These are phyloP conservation scores for Allium cepa DNA, from an alignment of 106 monocot genomes.

Conservation along the genomic window DNA sequence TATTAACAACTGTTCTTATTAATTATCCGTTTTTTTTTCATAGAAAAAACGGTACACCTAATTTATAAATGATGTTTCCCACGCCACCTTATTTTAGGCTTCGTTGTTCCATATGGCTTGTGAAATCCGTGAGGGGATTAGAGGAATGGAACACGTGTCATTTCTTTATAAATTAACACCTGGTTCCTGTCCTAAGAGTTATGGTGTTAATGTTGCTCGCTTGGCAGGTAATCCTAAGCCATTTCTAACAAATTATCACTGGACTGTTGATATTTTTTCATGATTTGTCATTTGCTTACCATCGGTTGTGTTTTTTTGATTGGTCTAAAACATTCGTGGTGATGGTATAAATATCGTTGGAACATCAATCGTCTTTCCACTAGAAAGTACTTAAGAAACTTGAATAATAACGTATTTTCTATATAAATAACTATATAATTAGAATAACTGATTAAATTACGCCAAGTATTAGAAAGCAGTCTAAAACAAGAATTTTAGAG, in stretches of 20 bases:
- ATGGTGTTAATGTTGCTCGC: slow-evolving; percentile 96
- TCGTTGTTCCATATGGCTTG: slow-evolving; percentile 89
- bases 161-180: slow-evolving; percentile 76
- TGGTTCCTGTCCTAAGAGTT: slow-evolving; percentile 94
- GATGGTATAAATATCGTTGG: not conserved
- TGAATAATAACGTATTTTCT: too few relatives aligned
- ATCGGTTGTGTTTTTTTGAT: not conserved
- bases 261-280: not conserved
- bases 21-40: not conserved
- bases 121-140: slow-evolving; percentile 51
- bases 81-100: slow-evolving; percentile 24
- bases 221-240: slow-evolving; percentile 54
- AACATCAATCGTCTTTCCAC: not conserved
- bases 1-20: not conserved
- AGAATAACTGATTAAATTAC: too few relatives aligned
- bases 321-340: not conserved
- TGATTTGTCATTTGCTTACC: not conserved
- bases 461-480: too few relatives aligned
- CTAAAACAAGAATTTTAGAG: too few relatives aligned
- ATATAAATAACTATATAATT: too few relatives aligned
- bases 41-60: not conserved
- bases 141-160: slow-evolving; percentile 73
- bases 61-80: not conserved
- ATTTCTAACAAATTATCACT: too few relatives aligned
- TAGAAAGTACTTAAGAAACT: too few relatives aligned